These are phyloP conservation scores for Podaxis sp. DNA, from an alignment of 768 basidiomycete genomes.

Conservation along the genomic window DNA sequence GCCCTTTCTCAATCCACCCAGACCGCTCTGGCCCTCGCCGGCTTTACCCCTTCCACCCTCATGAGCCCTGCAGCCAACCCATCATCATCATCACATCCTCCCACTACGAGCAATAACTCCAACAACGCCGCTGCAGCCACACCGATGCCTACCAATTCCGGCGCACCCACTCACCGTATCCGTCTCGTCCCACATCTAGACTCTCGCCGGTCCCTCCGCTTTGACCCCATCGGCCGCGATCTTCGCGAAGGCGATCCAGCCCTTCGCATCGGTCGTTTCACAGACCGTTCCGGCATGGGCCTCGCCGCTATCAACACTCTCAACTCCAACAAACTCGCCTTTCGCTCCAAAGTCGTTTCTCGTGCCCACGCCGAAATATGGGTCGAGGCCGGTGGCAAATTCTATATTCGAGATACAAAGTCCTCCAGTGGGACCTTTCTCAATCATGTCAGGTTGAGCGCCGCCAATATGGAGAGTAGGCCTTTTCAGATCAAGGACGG, in stretches of 20 bases:
- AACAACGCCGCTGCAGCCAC: background rate
- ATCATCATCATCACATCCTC: slow-evolving; percentile 1
- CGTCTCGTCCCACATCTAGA: slow-evolving; percentile 96
- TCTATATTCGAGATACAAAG: slow-evolving; percentile 89
- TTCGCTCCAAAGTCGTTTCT: slow-evolving; percentile 94
- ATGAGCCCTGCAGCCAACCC: background rate
- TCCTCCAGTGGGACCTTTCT: slow-evolving; percentile 84
- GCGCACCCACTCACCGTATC: slow-evolving; percentile 54
- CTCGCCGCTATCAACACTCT: slow-evolving; percentile 62
- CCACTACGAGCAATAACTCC: background rate
- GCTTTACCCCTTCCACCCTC: background rate
- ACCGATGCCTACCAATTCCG: background rate
- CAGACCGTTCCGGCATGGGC: slow-evolving; percentile 72
- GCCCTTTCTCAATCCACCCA: background rate
- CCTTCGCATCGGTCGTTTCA: slow-evolving; percentile 91
- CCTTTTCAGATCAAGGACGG: slow-evolving; percentile 85
- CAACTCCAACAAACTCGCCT: slow-evolving; percentile 83
- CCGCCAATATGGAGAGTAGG: slow-evolving; percentile 76
- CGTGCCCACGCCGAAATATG: slow-evolving; percentile 94
- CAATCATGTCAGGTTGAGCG: slow-evolving; percentile 87
- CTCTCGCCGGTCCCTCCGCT: slow-evolving; percentile 80
- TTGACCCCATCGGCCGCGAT: slow-evolving; percentile 90
- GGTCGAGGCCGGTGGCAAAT: slow-evolving; percentile 63
- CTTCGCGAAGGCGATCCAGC: slow-evolving; percentile 63
- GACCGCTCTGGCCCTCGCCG: background rate